Conservation (phyloP, 345 rosid species). For the Pugionium cornutum region DNA sequence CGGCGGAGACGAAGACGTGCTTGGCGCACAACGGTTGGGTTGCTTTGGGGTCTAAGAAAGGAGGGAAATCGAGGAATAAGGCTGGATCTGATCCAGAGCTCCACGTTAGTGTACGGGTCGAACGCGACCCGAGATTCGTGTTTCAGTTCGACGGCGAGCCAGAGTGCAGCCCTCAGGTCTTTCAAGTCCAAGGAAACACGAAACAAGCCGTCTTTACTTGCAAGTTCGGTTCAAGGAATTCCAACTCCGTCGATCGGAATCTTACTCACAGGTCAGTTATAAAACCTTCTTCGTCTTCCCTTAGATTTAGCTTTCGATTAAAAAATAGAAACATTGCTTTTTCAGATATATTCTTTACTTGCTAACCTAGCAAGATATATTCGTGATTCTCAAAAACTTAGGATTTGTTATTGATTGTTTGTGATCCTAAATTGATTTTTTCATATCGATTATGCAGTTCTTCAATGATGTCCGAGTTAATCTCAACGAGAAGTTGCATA, state of each 20-base stretch:
- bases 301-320: conserved; percentile 12
- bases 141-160: conserved; percentile 89
- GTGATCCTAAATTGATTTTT: conserved; percentile 11
- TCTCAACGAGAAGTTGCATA: conserved; percentile 46
- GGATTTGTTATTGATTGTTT: neutral
- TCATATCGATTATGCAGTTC: conserved; percentile 45
- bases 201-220: conserved; percentile 94
- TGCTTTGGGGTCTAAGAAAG: conserved; percentile 42
- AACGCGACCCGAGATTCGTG: conserved; percentile 89
- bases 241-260: conserved; percentile 53
- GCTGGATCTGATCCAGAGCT: conserved; percentile 49
- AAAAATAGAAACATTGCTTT: conserved; percentile 30
- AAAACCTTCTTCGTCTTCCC: conserved; percentile 17
- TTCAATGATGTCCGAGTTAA: conserved; percentile 48
- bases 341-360: conserved; percentile 34
- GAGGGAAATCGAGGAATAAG: conserved; percentile 29
- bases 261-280: conserved; percentile 56
- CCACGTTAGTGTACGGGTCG: conserved; percentile 56
- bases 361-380: conserved; percentile 6
- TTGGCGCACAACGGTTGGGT: conserved; percentile 82
- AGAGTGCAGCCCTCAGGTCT: conserved; percentile 95
- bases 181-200: conserved; percentile 81
- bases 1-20: conserved; percentile 53
- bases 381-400: neutral
- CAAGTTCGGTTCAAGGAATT: conserved; percentile 74